Evolutionary conservation across 805 yeast species (phyloP).

Genomic region (Vanderwaltozyma yarrowii): DNA sequence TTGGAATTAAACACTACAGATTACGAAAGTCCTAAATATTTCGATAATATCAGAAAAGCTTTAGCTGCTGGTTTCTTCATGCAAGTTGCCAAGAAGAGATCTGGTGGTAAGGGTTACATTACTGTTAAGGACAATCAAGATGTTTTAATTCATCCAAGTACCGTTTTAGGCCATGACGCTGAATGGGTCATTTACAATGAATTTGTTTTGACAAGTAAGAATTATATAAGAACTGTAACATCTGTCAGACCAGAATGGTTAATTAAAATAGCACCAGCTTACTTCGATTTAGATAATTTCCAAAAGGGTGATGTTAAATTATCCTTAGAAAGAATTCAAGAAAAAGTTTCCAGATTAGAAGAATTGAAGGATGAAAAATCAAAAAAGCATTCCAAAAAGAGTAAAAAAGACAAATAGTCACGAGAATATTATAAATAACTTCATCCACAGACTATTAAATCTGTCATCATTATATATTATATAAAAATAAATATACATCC

Average conservation of each 20-base stretch:
- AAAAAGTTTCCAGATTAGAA: constrained; percentile 37
- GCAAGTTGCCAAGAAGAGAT: constrained; percentile 93
- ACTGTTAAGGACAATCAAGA: constrained; percentile 96
- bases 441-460: too few species aligned
- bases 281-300: constrained; percentile 54
- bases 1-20: constrained; percentile 63
- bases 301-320: constrained; percentile 62
- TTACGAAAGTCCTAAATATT: constrained; percentile 54
- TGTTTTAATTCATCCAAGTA: constrained; percentile 86
- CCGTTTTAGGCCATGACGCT: constrained; percentile 76
- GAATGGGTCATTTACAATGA: constrained; percentile 96
- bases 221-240: constrained; percentile 91
- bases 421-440: too few species aligned
- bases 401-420: constrained; percentile 9
- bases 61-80: constrained; percentile 89
- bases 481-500: too few species aligned
- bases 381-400: constrained; percentile 16
- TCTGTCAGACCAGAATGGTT: constrained; percentile 88
- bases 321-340: constrained; percentile 51
- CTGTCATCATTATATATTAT: not conserved
- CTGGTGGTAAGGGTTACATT: constrained; percentile 71
- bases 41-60: constrained; percentile 75
- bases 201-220: constrained; percentile 86
- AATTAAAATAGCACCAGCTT: constrained; percentile 62
- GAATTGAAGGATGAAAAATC: constrained; percentile 21